Conservation (phyloP, 1,139 yeast genomes). For the Suhomyces taliae region DNA sequence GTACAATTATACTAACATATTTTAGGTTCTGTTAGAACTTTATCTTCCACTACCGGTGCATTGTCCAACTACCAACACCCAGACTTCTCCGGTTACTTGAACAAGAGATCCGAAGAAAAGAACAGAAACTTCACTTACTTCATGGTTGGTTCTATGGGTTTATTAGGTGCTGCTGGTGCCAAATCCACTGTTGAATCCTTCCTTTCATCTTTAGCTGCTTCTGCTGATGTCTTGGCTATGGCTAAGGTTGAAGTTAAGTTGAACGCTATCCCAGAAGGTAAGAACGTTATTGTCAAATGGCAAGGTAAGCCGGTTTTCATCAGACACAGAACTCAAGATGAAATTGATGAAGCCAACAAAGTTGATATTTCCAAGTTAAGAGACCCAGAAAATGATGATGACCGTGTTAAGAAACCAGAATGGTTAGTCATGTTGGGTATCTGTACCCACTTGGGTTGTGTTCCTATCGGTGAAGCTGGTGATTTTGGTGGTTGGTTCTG, state of each 20-base stretch:
- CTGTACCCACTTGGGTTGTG: conserved; percentile 99
- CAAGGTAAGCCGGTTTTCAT: conserved; percentile 99
- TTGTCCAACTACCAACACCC: conserved; percentile 89
- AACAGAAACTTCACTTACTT: conserved; percentile 89
- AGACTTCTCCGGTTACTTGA: conserved; percentile 81
- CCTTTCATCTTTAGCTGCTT: conserved; percentile 91
- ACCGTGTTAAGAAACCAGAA: conserved; percentile 95
- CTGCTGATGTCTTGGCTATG: conserved; percentile 98
- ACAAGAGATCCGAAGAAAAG: conserved; percentile 69
- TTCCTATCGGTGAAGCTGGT: conserved; percentile 99
- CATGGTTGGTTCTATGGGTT: conserved; percentile 97
- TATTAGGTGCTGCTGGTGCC: conserved; percentile 94
- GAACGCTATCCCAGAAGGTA: conserved; percentile 94
- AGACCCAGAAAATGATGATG: conserved; percentile 92
- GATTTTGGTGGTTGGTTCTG: conserved; percentile 99
- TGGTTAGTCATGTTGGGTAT: conserved; percentile 99
- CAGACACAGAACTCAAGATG: conserved; percentile 95
- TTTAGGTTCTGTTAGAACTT: conserved; percentile 25
- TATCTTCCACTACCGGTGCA: conserved; percentile 49
- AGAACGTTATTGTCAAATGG: conserved; percentile 98
- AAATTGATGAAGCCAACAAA: conserved; percentile 90
- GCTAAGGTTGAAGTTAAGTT: conserved; percentile 98
- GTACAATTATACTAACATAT: conserved; percentile 14
- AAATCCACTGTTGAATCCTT: conserved; percentile 97
- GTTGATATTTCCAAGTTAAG: conserved; percentile 76